Percentiles rank a stretch among this genome's conserved stretches.
Evolutionary conservation across 192 early-diverging fungal genomes (phyloP).

Genomic region (Lunasporangiospora selenospora): DNA sequence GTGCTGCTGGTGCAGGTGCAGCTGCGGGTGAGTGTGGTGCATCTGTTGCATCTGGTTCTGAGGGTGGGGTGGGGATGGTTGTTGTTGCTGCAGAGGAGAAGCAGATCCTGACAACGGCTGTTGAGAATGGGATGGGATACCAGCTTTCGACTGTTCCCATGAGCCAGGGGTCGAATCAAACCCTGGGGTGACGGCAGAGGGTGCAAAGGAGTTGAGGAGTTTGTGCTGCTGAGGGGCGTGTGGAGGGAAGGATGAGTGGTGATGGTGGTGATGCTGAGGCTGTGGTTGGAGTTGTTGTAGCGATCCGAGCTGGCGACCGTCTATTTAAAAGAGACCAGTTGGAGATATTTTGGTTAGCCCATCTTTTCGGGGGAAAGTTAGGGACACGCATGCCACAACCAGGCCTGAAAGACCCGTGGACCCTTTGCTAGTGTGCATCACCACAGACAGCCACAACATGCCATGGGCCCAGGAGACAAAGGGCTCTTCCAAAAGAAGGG

Average conservation of each 20-base stretch:
- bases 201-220: not conserved
- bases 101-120: slow-evolving; percentile 8
- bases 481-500: no score
- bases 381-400: not conserved
- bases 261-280: slow-evolving; percentile 9
- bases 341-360: no score
- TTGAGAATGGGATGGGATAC: not conserved
- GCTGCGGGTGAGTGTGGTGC: slow-evolving; percentile 25
- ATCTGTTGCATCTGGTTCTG: slow-evolving; percentile 4
- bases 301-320: slow-evolving; percentile 19
- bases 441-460: not conserved
- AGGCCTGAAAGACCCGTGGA: not conserved
- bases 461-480: not conserved
- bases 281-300: slow-evolving; percentile 8
- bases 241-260: slow-evolving; percentile 2
- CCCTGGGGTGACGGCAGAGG: not conserved
- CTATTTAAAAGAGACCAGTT: no score
- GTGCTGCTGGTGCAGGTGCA: slow-evolving; percentile 6
- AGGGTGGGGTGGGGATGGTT: slow-evolving; percentile 31
- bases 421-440: not conserved
- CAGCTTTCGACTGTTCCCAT: slow-evolving; percentile 6
- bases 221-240: slow-evolving; percentile 7
- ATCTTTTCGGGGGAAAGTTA: not conserved
- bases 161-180: not conserved
- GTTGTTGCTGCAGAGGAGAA: slow-evolving; percentile 20